phyloP scores from a whole-genome alignment of 2,329 filamentous ascomycete genomes.

The Paracamarosporium sp. region DNA sequence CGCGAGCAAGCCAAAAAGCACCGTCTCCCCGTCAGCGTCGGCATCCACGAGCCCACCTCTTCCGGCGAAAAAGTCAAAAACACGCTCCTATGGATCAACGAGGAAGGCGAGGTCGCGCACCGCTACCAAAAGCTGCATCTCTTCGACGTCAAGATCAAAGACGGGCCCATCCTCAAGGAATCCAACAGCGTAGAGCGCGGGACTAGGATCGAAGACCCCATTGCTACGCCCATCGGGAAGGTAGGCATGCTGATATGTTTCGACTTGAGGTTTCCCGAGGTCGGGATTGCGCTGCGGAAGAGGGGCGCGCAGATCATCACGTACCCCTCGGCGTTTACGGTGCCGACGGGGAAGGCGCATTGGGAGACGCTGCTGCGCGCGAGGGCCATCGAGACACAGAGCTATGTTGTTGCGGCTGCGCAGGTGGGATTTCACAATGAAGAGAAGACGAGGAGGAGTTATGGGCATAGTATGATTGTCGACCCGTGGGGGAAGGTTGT shows the following conservation, averaged over 20 bases:
- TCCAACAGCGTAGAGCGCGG: constrained; percentile 75
- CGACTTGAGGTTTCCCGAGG: constrained; percentile 84
- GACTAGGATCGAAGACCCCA: constrained; percentile 67
- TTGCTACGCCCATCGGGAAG: constrained; percentile 74
- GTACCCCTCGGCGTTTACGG: constrained; percentile 90
- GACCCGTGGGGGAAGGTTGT: constrained; percentile 85
- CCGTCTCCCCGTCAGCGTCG: constrained; percentile 78
- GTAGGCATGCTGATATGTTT: constrained; percentile 88
- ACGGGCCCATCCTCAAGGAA: constrained; percentile 66
- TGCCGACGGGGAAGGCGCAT: constrained; percentile 83
- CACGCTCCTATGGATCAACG: constrained; percentile 71
- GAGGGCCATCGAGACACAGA: constrained; percentile 87
- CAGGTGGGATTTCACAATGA: constrained; percentile 77
- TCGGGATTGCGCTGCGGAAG: constrained; percentile 69
- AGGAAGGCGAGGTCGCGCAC: constrained; percentile 63
- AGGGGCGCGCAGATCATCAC: constrained; percentile 77
- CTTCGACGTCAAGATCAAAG: constrained; percentile 74
- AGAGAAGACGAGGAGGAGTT: constrained; percentile 71
- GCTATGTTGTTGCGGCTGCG: constrained; percentile 85
- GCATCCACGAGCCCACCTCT: constrained; percentile 68
- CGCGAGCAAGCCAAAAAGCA: constrained; percentile 70
- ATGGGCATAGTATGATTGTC: constrained; percentile 84
- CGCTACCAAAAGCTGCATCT: constrained; percentile 90
- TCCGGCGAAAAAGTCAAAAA: constrained; percentile 65
- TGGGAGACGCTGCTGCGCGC: constrained; percentile 83